A percentile compares a stretch with the other conserved stretches of the same genome.
Conservation (phyloP, 495 filamentous ascomycete genomes). For the Sporormia fimetaria region DNA sequence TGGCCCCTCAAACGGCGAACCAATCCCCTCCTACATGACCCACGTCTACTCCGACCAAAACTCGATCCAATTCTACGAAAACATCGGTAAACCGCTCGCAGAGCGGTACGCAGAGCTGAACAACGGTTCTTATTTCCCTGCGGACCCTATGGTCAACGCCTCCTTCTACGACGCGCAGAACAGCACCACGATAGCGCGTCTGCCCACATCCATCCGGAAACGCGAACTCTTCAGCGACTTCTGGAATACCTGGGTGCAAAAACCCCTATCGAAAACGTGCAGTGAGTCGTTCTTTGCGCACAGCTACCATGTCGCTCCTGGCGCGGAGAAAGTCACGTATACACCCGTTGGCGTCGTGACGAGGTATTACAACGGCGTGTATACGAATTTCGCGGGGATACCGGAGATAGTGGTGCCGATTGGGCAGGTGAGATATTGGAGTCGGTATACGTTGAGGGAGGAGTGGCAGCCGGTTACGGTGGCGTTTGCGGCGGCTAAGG, state of each 20-base stretch:
- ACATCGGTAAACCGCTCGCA: constrained; percentile 1
- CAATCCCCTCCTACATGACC: background rate
- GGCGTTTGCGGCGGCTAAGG: constrained; percentile 3
- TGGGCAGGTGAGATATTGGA: constrained; percentile 4
- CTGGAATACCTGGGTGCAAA: constrained; percentile 4
- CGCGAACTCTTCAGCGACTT: constrained; percentile 1
- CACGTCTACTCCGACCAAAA: constrained; percentile 11
- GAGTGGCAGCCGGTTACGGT: constrained; percentile 12
- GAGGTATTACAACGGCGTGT: background rate
- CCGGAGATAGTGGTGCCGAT: constrained; percentile 8
- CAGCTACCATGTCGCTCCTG: constrained; percentile 1
- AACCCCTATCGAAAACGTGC: background rate
- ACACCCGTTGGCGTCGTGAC: background rate
- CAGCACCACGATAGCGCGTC: constrained; percentile 4
- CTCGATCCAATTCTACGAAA: constrained; percentile 11
- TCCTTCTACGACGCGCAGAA: constrained; percentile 7
- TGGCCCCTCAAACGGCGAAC: constrained; percentile 1
- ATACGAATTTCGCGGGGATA: constrained; percentile 4
- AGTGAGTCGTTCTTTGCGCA: constrained; percentile 7
- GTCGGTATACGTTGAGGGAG: constrained; percentile 1
- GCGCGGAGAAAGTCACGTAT: constrained; percentile 1
- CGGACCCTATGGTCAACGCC: constrained; percentile 5
- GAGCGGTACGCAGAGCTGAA: constrained; percentile 1
- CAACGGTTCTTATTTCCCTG: constrained; percentile 7
- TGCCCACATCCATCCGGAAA: background rate